Conservation (phyloP, 495 filamentous ascomycete species). For the Xylaria curta region DNA sequence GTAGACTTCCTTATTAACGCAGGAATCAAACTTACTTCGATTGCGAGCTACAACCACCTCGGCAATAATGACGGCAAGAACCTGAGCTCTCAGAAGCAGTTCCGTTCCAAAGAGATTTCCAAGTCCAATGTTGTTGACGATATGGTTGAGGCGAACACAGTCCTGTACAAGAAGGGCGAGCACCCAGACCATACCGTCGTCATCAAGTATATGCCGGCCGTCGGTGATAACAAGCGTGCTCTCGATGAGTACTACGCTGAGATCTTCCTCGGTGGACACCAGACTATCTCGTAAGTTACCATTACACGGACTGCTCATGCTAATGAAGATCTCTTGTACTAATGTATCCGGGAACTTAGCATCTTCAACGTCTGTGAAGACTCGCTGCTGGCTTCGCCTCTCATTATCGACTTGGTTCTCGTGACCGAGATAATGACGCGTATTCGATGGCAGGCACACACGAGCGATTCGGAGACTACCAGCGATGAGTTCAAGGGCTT, state of each 20-base stretch:
- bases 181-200: slow-evolving; percentile 90
- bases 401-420: slow-evolving; percentile 96
- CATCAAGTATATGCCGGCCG: slow-evolving; percentile 99
- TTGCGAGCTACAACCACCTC: slow-evolving; percentile 98
- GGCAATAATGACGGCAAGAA: slow-evolving; percentile 99
- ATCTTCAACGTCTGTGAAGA: slow-evolving; percentile 99
- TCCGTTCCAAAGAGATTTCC: slow-evolving; percentile 99
- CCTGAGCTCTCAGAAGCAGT: slow-evolving; percentile 94
- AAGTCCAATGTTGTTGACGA: slow-evolving; percentile 99
- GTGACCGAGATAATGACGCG: slow-evolving; percentile 98
- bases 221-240: slow-evolving; percentile 98
- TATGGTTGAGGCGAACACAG: slow-evolving; percentile 94
- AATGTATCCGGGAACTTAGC: slow-evolving; percentile 47
- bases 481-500: slow-evolving; percentile 84
- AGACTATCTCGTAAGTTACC: slow-evolving; percentile 79
- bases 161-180: slow-evolving; percentile 87
- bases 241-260: slow-evolving; percentile 99
- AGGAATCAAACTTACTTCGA: slow-evolving; percentile 98
- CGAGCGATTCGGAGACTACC: slow-evolving; percentile 46
- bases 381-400: slow-evolving; percentile 92
- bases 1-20: slow-evolving; percentile 99
- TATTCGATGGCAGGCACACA: slow-evolving; percentile 81
- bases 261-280: slow-evolving; percentile 98
- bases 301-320: not conserved
- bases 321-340: not conserved